A percentile compares a stretch with the other conserved stretches of the same genome.
Conservation (phyloP, 1,284 basidiomycete species). For the Quambalaria eucalypti region DNA sequence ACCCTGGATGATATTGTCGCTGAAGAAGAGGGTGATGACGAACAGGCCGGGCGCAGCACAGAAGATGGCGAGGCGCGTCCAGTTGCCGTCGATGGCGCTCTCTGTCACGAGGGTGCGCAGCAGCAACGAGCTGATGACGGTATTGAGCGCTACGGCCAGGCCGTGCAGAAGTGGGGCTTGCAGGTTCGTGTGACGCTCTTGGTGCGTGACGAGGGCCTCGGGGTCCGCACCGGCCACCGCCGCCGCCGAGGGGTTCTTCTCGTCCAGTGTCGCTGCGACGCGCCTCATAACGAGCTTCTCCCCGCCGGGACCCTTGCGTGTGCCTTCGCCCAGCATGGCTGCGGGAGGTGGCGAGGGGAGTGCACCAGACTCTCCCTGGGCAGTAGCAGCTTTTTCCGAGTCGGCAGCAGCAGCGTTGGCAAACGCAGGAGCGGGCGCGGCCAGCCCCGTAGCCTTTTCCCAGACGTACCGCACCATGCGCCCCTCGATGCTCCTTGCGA, state of each 20-base stretch:
- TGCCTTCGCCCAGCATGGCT: not conserved
- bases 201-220: slow-evolving; percentile 1
- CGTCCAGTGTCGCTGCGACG: not conserved
- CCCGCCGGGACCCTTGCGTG: not conserved
- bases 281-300: not conserved
- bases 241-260: slow-evolving; percentile 16
- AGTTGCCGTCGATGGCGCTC: slow-evolving; percentile 59
- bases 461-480: slow-evolving; percentile 73
- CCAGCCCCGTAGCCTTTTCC: slow-evolving; percentile 32
- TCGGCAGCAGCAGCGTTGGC: not conserved
- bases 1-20: slow-evolving; percentile 55
- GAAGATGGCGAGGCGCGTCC: slow-evolving; percentile 59
- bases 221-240: not conserved
- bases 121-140: slow-evolving; percentile 54
- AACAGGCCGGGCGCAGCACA: slow-evolving; percentile 61
- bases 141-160: slow-evolving; percentile 53
- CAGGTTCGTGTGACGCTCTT: slow-evolving; percentile 56
- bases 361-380: too few relatives aligned
- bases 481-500: slow-evolving; percentile 58
- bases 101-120: slow-evolving; percentile 61
- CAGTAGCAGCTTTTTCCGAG: not conserved
- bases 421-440: not conserved
- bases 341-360: too few relatives aligned
- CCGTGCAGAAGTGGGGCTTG: slow-evolving; percentile 71
- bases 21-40: slow-evolving; percentile 58